phyloP scores from a whole-genome alignment of 768 basidiomycete genomes.

The Leucosporidium scottii region DNA sequence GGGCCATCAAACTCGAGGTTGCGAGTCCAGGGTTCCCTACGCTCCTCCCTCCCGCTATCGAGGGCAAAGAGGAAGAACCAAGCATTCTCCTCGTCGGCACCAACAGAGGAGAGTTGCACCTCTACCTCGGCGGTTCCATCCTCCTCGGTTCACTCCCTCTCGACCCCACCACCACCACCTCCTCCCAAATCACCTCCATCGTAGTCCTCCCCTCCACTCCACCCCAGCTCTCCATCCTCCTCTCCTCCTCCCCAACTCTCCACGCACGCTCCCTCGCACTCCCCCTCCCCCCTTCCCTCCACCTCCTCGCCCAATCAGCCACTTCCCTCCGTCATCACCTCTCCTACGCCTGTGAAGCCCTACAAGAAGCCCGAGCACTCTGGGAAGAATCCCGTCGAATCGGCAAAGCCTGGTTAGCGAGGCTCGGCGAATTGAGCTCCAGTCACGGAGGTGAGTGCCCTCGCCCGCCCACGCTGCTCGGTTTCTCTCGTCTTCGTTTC shows the following conservation, averaged over 20 bases:
- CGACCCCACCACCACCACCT: too few relatives aligned
- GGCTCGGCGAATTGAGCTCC: constrained; percentile 21
- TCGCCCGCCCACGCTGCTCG: too few relatives aligned
- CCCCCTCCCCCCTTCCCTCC: constrained; percentile 11
- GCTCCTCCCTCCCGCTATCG: neutral
- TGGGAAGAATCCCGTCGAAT: constrained; percentile 33
- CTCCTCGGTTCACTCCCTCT: constrained; percentile 12
- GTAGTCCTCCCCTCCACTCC: neutral
- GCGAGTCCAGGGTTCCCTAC: constrained; percentile 13
- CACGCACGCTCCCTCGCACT: neutral
- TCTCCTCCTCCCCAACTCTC: neutral
- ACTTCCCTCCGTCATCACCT: constrained; percentile 11
- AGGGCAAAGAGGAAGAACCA: neutral
- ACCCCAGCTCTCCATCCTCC: neutral
- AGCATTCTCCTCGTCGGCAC: constrained; percentile 6
- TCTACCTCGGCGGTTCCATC: constrained; percentile 31
- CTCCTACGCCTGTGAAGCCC: constrained; percentile 24
- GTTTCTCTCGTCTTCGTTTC: too few relatives aligned
- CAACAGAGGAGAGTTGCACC: constrained; percentile 15
- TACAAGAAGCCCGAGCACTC: constrained; percentile 22
- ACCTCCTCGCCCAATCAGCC: constrained; percentile 11
- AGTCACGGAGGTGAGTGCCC: constrained; percentile 20
- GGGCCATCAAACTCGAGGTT: constrained; percentile 10
- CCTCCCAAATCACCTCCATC: neutral
- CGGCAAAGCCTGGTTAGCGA: constrained; percentile 30